Conservation (phyloP, 2,329 filamentous ascomycete species). For the Neocatenulostroma microsporum region DNA sequence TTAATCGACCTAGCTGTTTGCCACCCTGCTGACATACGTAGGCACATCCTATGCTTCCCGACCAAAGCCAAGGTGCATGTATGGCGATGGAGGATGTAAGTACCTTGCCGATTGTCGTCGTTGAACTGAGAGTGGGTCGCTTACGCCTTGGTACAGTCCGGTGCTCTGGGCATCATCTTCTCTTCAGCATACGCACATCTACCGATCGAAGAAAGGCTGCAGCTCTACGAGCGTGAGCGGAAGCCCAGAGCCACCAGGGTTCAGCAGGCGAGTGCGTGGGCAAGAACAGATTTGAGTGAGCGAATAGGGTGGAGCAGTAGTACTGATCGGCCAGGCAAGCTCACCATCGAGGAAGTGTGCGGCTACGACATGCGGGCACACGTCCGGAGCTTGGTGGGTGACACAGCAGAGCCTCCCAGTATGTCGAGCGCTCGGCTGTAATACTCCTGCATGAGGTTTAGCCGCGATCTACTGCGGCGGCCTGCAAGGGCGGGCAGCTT, state of each 20-base stretch:
- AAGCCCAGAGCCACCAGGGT: constrained; percentile 33
- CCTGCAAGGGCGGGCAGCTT: too few relatives aligned
- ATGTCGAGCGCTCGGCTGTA: too few relatives aligned
- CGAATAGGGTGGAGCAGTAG: constrained; percentile 29
- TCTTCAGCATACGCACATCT: constrained; percentile 37
- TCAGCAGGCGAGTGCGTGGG: constrained; percentile 29
- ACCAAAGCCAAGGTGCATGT: constrained; percentile 62
- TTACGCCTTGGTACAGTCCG: too few relatives aligned
- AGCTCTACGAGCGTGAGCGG: constrained; percentile 31
- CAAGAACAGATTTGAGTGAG: constrained; percentile 34
- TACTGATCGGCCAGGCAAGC: too few relatives aligned
- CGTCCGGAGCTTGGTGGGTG: too few relatives aligned
- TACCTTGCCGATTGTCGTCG: too few relatives aligned
- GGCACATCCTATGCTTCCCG: constrained; percentile 53
- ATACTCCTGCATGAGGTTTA: too few relatives aligned
- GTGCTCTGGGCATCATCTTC: constrained; percentile 56
- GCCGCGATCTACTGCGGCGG: too few relatives aligned
- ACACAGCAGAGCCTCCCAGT: too few relatives aligned
- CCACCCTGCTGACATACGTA: constrained; percentile 29
- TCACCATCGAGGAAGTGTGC: too few relatives aligned
- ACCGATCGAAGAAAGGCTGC: constrained; percentile 26
- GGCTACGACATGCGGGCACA: too few relatives aligned
- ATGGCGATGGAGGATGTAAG: constrained; percentile 62
- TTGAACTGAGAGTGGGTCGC: too few relatives aligned
- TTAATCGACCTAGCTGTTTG: constrained; percentile 29